Conservation (phyloP, 345 rosid genomes). For the Erodium maritimum region DNA sequence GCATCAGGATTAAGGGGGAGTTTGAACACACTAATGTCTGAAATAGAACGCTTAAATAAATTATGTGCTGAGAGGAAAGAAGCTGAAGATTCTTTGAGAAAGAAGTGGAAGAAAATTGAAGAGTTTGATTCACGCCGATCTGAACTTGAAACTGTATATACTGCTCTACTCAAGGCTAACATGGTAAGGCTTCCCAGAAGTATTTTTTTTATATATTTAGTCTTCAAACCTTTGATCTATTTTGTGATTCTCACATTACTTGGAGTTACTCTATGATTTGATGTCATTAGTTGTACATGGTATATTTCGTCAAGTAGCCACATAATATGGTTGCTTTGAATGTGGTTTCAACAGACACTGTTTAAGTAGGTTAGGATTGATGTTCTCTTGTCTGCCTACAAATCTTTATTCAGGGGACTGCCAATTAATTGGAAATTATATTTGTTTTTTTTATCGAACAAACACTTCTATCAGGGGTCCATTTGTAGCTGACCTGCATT, state of each 20-base stretch:
- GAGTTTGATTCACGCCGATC: constrained; percentile 88
- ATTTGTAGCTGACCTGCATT: too few species aligned
- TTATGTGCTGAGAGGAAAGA: constrained; percentile 87
- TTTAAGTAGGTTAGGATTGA: too few species aligned
- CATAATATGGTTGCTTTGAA: too few species aligned
- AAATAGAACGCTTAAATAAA: constrained; percentile 65
- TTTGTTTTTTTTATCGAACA: too few species aligned
- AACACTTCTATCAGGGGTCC: too few species aligned
- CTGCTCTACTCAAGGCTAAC: constrained; percentile 72
- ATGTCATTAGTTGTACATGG: too few species aligned
- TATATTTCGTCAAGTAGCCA: too few species aligned
- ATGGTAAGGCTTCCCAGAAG: constrained; percentile 35
- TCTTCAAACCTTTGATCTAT: background rate
- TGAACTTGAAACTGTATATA: constrained; percentile 76
- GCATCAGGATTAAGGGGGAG: constrained; percentile 76
- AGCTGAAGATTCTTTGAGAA: constrained; percentile 74
- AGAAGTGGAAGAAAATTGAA: constrained; percentile 94
- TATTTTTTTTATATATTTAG: constrained; percentile 4
- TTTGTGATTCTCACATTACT: background rate
- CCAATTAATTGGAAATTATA: too few species aligned
- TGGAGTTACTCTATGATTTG: background rate
- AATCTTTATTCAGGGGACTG: too few species aligned
- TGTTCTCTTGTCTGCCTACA: too few species aligned
- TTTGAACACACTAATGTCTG: constrained; percentile 68
- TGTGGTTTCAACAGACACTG: too few species aligned